A percentile compares a stretch with the other conserved stretches of the same genome.
phyloP scores from a whole-genome alignment of 257 asterid species.

The Thymus quinquecostatus region DNA sequence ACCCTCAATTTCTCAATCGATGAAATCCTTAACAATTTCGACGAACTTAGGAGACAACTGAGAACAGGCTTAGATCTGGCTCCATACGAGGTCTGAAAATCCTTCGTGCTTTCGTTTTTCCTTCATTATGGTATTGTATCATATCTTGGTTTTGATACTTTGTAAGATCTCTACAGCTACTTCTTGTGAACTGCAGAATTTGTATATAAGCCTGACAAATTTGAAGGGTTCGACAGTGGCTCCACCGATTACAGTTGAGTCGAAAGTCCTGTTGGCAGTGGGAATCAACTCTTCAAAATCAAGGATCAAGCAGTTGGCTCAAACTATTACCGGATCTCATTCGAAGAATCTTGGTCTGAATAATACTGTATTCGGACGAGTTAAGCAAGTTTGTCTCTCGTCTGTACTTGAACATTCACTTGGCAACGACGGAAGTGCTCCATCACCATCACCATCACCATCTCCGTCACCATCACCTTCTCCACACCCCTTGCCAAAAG shows the following conservation, averaged over 20 bases:
- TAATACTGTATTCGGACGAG: conserved; percentile 83
- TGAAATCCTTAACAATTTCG: conserved; percentile 57
- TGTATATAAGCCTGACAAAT: conserved; percentile 71
- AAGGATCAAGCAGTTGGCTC: conserved; percentile 90
- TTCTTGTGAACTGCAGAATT: conserved; percentile 60
- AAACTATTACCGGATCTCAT: conserved; percentile 66
- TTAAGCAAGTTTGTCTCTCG: conserved; percentile 89
- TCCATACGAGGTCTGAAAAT: conserved; percentile 68
- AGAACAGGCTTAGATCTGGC: conserved; percentile 67
- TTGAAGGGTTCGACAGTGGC: conserved; percentile 73
- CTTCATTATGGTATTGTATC: not conserved
- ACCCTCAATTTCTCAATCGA: conserved; percentile 82
- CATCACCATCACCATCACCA: conserved; percentile 44
- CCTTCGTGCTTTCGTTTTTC: conserved; percentile 6
- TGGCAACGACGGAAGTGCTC: conserved; percentile 41
- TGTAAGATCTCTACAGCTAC: conserved; percentile 8
- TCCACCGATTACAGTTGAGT: conserved; percentile 69
- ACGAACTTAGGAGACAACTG: conserved; percentile 65
- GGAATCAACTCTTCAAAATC: conserved; percentile 68
- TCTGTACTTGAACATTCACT: conserved; percentile 62
- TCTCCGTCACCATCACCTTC: conserved; percentile 47
- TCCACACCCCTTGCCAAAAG: conserved; percentile 48
- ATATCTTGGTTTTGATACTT: not conserved
- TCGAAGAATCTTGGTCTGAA: conserved; percentile 80
- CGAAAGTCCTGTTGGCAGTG: conserved; percentile 78